A percentile compares a stretch with the other conserved stretches of the same genome.
Conservation (phyloP, 2,329 filamentous ascomycete genomes). For the Metarhizium robertsii region DNA sequence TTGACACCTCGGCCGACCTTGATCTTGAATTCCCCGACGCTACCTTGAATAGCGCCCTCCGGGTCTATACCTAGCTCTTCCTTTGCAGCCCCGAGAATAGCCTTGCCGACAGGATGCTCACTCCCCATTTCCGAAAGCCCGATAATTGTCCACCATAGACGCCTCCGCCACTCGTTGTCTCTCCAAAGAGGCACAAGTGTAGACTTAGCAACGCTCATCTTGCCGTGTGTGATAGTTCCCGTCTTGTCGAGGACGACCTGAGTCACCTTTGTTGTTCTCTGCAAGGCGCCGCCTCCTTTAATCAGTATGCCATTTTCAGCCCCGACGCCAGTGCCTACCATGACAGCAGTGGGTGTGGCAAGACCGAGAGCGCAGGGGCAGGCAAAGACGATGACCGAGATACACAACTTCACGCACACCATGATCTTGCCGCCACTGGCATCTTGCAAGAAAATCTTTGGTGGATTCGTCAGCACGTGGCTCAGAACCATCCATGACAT, state of each 20-base stretch:
- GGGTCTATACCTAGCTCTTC: conserved; percentile 61
- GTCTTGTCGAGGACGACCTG: conserved; percentile 94
- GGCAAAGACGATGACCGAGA: conserved; percentile 96
- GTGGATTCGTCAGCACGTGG: conserved; percentile 75
- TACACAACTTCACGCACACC: conserved; percentile 95
- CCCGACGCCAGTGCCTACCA: conserved; percentile 97
- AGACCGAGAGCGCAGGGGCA: conserved; percentile 95
- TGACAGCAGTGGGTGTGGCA: conserved; percentile 91
- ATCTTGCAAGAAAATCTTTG: conserved; percentile 73
- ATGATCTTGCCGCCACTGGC: conserved; percentile 85
- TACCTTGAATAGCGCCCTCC: conserved; percentile 72
- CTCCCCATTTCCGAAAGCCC: conserved; percentile 93
- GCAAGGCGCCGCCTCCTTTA: conserved; percentile 87
- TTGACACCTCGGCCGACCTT: conserved; percentile 77
- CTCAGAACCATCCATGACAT: conserved; percentile 90
- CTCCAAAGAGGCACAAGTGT: conserved; percentile 62
- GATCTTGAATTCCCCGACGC: conserved; percentile 74
- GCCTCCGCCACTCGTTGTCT: conserved; percentile 55
- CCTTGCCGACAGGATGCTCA: conserved; percentile 92
- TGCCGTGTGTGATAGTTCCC: conserved; percentile 85
- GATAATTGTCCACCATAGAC: conserved; percentile 91
- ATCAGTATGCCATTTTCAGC: conserved; percentile 96
- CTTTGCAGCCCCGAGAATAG: conserved; percentile 69
- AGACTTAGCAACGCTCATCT: conserved; percentile 79
- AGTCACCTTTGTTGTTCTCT: conserved; percentile 82